Conservation (phyloP, 768 basidiomycete genomes). For the Leccinum barrowsii region DNA sequence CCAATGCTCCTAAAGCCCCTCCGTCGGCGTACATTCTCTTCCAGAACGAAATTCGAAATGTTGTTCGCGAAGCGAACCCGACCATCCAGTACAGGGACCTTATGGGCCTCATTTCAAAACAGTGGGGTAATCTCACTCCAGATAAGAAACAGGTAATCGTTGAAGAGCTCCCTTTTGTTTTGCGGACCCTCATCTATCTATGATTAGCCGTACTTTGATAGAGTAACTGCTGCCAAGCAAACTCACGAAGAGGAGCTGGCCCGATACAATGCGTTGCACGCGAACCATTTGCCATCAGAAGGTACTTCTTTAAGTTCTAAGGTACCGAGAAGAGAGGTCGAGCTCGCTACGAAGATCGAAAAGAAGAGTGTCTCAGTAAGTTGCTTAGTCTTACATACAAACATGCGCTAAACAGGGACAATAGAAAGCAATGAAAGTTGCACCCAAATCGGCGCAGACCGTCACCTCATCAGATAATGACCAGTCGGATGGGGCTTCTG, state of each 20-base stretch:
- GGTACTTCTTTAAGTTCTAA: slow-evolving; percentile 34
- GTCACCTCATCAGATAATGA: slow-evolving; percentile 31
- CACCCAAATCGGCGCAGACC: slow-evolving; percentile 22
- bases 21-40: slow-evolving; percentile 90
- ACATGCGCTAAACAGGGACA: slow-evolving; percentile 14
- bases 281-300: slow-evolving; percentile 46
- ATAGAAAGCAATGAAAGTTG: slow-evolving; percentile 25
- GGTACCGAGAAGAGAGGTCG: slow-evolving; percentile 15
- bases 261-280: slow-evolving; percentile 57
- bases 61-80: slow-evolving; percentile 64
- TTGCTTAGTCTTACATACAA: slow-evolving; percentile 7
- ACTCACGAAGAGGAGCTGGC: slow-evolving; percentile 61
- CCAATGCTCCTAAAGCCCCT: slow-evolving; percentile 92
- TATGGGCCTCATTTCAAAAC: slow-evolving; percentile 62
- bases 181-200: neutral
- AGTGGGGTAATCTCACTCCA: slow-evolving; percentile 67
- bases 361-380: slow-evolving; percentile 26
- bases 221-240: slow-evolving; percentile 57
- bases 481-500: slow-evolving; percentile 28
- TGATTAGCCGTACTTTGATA: slow-evolving; percentile 30
- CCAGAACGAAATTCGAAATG: slow-evolving; percentile 85
- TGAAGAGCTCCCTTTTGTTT: neutral
- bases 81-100: slow-evolving; percentile 68
- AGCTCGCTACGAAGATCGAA: slow-evolving; percentile 28
- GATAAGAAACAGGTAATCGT: slow-evolving; percentile 71